Conservation (phyloP, 2,329 filamentous ascomycete genomes). For the Chaetomiaceae sp. region DNA sequence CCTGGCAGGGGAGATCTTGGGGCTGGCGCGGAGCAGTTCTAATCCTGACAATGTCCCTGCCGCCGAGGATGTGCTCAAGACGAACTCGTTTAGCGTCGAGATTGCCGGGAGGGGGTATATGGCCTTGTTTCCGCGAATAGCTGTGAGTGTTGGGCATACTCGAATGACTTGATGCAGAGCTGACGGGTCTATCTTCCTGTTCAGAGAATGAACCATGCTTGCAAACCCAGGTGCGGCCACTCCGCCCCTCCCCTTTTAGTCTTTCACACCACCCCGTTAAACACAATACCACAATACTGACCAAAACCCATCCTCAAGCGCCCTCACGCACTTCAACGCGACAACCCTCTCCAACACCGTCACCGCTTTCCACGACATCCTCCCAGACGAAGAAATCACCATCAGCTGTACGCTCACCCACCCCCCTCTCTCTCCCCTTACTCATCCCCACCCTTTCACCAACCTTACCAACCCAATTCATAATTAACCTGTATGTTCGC, state of each 20-base stretch:
- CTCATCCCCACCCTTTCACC: background rate
- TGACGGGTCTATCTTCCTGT: too few species aligned
- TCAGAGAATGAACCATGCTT: conserved; percentile 37
- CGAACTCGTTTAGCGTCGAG: conserved; percentile 32
- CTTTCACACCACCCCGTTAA: background rate
- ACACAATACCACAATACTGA: background rate
- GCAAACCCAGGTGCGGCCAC: conserved; percentile 37
- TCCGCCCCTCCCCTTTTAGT: too few species aligned
- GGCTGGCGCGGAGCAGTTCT: conserved; percentile 29
- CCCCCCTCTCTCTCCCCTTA: background rate
- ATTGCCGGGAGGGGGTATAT: conserved; percentile 24
- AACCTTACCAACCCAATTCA: background rate
- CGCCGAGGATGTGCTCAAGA: conserved; percentile 32
- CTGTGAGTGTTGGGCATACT: conserved; percentile 25
- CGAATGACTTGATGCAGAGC: background rate
- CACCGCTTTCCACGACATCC: conserved; percentile 26
- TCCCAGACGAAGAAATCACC: conserved; percentile 29
- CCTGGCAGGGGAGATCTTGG: conserved; percentile 23
- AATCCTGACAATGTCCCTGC: conserved; percentile 27
- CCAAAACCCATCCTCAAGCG: conserved; percentile 13
- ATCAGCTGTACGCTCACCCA: conserved; percentile 26
- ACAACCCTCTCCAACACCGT: conserved; percentile 23
- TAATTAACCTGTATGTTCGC: background rate
- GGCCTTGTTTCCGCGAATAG: conserved; percentile 32
- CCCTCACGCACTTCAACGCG: conserved; percentile 23